phyloP scores from a whole-genome alignment of 2,329 filamentous ascomycete genomes.

The Furcasterigmium sp. region DNA sequence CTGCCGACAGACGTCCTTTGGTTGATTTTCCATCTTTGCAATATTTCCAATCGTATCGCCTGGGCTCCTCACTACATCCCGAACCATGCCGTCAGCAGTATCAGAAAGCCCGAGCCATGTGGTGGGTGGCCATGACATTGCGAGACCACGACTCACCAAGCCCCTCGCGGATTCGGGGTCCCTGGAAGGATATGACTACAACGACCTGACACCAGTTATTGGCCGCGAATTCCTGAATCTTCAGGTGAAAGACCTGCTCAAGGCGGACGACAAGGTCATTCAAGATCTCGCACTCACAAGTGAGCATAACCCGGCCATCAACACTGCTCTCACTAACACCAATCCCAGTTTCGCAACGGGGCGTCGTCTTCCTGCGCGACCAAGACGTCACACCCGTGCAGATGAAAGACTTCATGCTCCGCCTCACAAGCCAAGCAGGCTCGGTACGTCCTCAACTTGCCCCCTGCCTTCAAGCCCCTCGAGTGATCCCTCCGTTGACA shows the following conservation, averaged over 20 bases:
- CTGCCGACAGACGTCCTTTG: not conserved
- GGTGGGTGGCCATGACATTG: constrained; percentile 22
- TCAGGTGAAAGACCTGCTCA: constrained; percentile 26
- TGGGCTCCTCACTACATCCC: no score
- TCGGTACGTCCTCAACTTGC: constrained; percentile 15
- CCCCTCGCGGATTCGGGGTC: constrained; percentile 34
- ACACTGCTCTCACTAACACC: not conserved
- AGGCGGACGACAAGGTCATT: constrained; percentile 39
- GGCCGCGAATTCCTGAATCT: constrained; percentile 40
- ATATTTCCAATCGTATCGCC: no score
- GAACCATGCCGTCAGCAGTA: constrained; percentile 30
- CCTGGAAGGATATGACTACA: constrained; percentile 30
- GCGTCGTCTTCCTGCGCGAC: constrained; percentile 30
- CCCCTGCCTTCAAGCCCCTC: not conserved
- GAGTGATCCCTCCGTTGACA: not conserved
- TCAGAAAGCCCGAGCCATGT: constrained; percentile 13
- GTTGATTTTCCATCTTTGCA: not conserved
- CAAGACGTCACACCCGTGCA: constrained; percentile 28
- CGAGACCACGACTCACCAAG: constrained; percentile 21
- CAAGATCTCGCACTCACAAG: constrained; percentile 48
- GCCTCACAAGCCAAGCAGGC: constrained; percentile 24
- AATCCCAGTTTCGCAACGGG: constrained; percentile 25
- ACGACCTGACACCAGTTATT: constrained; percentile 41
- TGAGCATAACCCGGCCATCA: no score
- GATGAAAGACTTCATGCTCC: constrained; percentile 31